phyloP scores from a whole-genome alignment of 2,329 filamentous ascomycete genomes.

The Sclerotinia trifoliorum region DNA sequence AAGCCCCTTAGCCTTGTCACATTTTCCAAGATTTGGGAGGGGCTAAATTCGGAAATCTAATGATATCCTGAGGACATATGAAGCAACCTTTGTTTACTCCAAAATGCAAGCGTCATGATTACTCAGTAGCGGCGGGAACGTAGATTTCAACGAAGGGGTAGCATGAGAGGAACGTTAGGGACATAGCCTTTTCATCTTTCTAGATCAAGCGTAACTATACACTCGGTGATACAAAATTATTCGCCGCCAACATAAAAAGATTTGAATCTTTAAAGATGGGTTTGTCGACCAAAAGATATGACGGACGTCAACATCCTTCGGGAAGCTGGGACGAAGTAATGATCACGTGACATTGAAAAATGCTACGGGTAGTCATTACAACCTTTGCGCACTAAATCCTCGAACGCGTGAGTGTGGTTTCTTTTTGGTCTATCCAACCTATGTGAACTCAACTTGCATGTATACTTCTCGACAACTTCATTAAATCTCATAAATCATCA shows the following conservation, averaged over 20 bases:
- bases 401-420: background rate
- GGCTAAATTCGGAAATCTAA: background rate
- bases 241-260: background rate
- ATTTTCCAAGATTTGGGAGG: background rate
- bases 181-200: background rate
- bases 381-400: background rate
- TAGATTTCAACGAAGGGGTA: background rate
- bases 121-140: background rate
- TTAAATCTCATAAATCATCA: background rate
- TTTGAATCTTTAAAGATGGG: background rate
- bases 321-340: background rate
- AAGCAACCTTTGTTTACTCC: background rate
- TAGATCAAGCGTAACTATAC: background rate
- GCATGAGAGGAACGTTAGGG: background rate
- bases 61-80: background rate
- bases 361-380: background rate
- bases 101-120: constrained; percentile 6
- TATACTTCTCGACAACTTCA: background rate
- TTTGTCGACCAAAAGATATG: background rate
- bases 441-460: background rate
- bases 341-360: background rate
- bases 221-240: background rate
- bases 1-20: background rate
- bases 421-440: background rate
- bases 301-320: background rate